These are phyloP conservation scores for Erysimum pusillum DNA, from an alignment of 441 rosid genomes.

Conservation along the genomic window DNA sequence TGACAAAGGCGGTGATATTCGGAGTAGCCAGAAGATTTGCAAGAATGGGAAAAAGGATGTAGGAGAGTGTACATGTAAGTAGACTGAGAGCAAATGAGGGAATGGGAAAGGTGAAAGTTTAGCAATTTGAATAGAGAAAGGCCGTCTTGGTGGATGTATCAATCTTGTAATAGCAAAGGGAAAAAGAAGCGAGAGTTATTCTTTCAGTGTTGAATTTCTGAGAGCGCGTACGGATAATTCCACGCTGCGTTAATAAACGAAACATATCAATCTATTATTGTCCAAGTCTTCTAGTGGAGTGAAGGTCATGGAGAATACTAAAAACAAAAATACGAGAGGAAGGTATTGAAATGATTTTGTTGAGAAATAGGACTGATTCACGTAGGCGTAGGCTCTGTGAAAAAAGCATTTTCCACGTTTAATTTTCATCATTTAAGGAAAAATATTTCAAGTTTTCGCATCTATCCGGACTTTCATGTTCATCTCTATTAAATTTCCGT, in stretches of 20 bases:
- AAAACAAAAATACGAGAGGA: neutral
- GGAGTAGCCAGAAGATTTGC: conserved; percentile 87
- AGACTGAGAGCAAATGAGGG: conserved; percentile 28
- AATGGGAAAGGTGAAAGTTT: conserved; percentile 23
- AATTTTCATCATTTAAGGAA: neutral
- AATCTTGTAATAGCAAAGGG: conserved; percentile 32
- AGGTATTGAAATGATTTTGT: neutral
- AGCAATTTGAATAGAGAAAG: conserved; percentile 31
- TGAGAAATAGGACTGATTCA: too few relatives aligned
- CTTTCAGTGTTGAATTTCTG: conserved; percentile 26
- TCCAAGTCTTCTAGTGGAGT: neutral
- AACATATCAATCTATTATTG: conserved; percentile 14
- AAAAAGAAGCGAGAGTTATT: conserved; percentile 25
- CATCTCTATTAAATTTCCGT: neutral
- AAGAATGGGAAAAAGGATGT: conserved; percentile 74
- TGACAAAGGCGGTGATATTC: conserved; percentile 80
- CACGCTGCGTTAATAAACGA: conserved; percentile 22
- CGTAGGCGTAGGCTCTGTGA: too few relatives aligned
- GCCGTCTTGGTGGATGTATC: conserved; percentile 30
- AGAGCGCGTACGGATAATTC: conserved; percentile 9
- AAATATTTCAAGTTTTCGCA: neutral
- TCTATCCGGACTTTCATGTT: neutral
- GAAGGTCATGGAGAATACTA: neutral
- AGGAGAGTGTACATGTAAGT: conserved; percentile 39
- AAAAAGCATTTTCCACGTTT: too few relatives aligned